Evolutionary conservation across 192 early-diverging fungal genomes (phyloP), one percentile per base, ranked within the genome.

Genomic region (Coemansia sp.): DNA sequence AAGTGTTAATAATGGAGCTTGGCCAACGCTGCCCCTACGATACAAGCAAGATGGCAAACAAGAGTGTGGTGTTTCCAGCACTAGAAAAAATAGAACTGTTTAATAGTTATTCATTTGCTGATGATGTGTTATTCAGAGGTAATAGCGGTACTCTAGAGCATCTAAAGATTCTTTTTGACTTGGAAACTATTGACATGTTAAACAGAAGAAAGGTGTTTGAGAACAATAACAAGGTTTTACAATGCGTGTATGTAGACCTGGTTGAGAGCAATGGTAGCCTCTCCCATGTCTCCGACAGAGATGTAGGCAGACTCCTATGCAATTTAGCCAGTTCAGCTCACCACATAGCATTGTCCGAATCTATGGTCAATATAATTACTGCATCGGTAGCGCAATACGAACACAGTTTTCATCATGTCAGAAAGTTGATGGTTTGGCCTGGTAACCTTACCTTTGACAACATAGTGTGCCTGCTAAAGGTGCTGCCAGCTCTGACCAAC

Each of bases 91-190:
- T n/a, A n/a, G n/a, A n/a, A n/a, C n/a, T n/a, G n/a, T n/a, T n/a
- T n/a, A n/a, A n/a, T n/a, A n/a, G n/a, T n/a, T n/a, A n/a, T n/a
- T n/a, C n/a, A n/a, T n/a, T n/a, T n/a, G n/a, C n/a, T n/a, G n/a
- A n/a, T n/a, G n/a, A n/a, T n/a, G n/a, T n/a, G n/a, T 42, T 60
- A 18, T 60, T 60, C 21, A 42, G 43, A 19, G 59, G 59, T 8
- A 60, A 60, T 42, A 37, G 22, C 15, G 21, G 8, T 4, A 60
- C 59, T 21, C 43, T 60, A 29, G 29, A 50, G 21, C 15, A 22
- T 22, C 33, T 60, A 27, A n/a, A n/a, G 8, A 33, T 53, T 5
- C 1, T 3, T 53, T 17, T 53, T 33, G 29, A 53, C 29, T 9
- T 11, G 18, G n/a, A 18, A 18, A 33, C 29, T 3, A n/a, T 33